Evolutionary conservation across 83 land plant species (phyloP).

Genomic region (Picea abies): DNA sequence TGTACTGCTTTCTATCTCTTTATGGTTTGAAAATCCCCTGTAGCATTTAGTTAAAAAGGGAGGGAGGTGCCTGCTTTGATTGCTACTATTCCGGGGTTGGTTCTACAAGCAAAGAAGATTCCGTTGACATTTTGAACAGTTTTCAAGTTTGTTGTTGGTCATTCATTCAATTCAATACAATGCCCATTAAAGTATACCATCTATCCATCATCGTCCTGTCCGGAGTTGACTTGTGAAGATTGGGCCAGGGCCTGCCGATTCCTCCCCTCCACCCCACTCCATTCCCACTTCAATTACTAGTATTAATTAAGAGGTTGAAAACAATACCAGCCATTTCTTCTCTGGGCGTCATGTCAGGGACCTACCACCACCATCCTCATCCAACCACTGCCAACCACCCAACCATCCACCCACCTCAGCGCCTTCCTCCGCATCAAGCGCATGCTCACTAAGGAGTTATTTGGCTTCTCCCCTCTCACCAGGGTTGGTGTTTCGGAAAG

Average conservation of each 20-base stretch:
- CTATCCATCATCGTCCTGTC: too few relatives aligned
- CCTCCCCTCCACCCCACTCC: neutral
- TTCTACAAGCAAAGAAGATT: constrained; percentile 10
- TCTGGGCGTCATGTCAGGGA: constrained; percentile 10
- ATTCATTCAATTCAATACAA: too few relatives aligned
- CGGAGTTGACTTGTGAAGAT: too few relatives aligned
- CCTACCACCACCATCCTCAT: constrained; percentile 10
- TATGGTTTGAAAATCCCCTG: neutral
- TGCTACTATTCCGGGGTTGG: neutral
- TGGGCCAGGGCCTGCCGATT: neutral
- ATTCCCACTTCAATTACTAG: neutral
- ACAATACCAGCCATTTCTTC: constrained; percentile 3
- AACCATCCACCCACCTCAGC: constrained; percentile 16
- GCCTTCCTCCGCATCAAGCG: neutral
- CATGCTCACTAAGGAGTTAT: neutral
- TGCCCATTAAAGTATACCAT: too few relatives aligned
- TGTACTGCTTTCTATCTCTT: neutral
- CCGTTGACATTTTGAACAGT: constrained; percentile 15
- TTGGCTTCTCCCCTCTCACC: neutral
- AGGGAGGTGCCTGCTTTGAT: neutral
- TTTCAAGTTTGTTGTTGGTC: neutral
- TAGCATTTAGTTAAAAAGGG: too few relatives aligned
- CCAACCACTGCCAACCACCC: neutral
- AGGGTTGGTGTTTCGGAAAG: neutral
- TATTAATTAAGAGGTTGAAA: neutral